phyloP scores from a whole-genome alignment of 257 asterid genomes.

The Solanum sejunctum region DNA sequence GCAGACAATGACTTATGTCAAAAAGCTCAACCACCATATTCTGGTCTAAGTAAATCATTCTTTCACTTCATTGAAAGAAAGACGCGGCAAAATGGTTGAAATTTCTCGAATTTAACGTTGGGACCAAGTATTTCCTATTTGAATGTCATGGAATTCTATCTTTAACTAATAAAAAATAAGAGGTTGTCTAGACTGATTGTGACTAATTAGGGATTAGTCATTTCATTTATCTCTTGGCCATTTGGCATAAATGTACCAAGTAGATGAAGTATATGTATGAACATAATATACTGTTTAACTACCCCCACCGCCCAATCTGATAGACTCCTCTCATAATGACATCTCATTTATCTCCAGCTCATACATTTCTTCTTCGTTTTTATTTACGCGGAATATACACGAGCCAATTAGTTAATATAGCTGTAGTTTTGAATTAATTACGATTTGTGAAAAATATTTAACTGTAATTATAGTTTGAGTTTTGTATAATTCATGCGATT shows the following conservation, averaged over 20 bases:
- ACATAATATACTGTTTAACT: background rate
- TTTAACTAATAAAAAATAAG: background rate
- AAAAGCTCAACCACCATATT: background rate
- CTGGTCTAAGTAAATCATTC: background rate
- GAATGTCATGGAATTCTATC: background rate
- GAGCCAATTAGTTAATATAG: too few relatives aligned
- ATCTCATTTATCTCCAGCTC: background rate
- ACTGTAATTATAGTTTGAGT: too few relatives aligned
- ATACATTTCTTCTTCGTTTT: background rate
- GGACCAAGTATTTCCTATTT: background rate
- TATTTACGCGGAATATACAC: background rate
- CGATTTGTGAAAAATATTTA: fast-evolving
- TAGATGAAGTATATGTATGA: background rate
- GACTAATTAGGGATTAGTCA: background rate
- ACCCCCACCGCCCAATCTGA: background rate
- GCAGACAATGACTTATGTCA: background rate
- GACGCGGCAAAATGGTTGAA: background rate
- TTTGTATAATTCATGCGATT: too few relatives aligned
- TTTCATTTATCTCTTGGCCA: background rate
- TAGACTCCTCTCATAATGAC: background rate
- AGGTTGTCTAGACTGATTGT: background rate
- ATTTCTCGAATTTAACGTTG: background rate
- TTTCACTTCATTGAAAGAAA: background rate
- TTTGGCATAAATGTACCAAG: background rate
- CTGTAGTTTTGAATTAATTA: too few relatives aligned